Percentiles rank a stretch among this genome's conserved stretches.
phyloP scores from a whole-genome alignment of 345 rosid species.

The Carallia brachiata region DNA sequence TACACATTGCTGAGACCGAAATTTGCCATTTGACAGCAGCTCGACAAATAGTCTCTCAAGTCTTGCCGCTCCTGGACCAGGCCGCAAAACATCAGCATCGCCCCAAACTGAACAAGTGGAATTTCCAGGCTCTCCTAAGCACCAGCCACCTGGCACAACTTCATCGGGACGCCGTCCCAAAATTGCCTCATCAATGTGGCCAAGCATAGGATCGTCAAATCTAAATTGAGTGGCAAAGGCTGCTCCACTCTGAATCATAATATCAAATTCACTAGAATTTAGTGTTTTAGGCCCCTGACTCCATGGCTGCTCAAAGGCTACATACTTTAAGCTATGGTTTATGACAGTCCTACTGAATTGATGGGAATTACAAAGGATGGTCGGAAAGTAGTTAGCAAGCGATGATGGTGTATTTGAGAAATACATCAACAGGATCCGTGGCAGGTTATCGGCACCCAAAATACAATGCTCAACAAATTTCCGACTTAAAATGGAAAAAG shows the following conservation, averaged over 20 bases:
- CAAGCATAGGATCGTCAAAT: slow-evolving; percentile 56
- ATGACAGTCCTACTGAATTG: slow-evolving; percentile 58
- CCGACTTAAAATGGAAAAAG: slow-evolving; percentile 70
- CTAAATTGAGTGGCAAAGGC: slow-evolving; percentile 66
- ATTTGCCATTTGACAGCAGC: slow-evolving; percentile 50
- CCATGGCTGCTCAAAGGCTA: slow-evolving; percentile 45
- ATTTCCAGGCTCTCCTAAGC: slow-evolving; percentile 61
- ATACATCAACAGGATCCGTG: slow-evolving; percentile 89
- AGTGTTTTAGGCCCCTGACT: slow-evolving; percentile 40
- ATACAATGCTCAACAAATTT: slow-evolving; percentile 70
- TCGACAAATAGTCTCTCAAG: slow-evolving; percentile 62
- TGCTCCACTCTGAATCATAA: slow-evolving; percentile 76
- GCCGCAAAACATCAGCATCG: slow-evolving; percentile 74
- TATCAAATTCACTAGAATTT: slow-evolving; percentile 55
- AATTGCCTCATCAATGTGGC: slow-evolving; percentile 69
- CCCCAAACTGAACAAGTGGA: slow-evolving; percentile 77
- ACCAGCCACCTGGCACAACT: slow-evolving; percentile 93
- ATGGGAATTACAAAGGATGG: slow-evolving; percentile 68
- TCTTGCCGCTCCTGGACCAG: slow-evolving; percentile 74
- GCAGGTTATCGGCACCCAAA: slow-evolving; percentile 84
- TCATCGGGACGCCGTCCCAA: slow-evolving; percentile 50
- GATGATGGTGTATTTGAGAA: slow-evolving; percentile 77
- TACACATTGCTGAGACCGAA: slow-evolving; percentile 57
- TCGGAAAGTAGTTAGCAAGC: slow-evolving; percentile 72
- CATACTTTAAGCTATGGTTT: slow-evolving; percentile 65